These are phyloP conservation scores for Thozetella sp. DNA, from an alignment of 495 filamentous ascomycete species.

Conservation along the genomic window DNA sequence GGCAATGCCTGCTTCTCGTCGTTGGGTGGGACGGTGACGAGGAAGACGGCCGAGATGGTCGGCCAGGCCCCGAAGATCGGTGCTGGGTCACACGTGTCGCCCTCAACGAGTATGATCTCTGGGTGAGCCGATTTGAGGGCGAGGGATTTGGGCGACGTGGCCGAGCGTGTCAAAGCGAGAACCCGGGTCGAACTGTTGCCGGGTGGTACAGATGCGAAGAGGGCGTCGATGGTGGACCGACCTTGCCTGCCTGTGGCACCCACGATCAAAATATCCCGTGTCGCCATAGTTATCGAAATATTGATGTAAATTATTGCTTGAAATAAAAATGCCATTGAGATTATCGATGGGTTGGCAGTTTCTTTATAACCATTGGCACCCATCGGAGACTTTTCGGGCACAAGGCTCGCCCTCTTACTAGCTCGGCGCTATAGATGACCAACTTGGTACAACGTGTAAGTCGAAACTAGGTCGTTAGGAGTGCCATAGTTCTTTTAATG, in stretches of 20 bases:
- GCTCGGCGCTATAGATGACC: no score
- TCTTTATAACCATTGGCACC: no score
- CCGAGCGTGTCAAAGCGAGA: constrained; percentile 65
- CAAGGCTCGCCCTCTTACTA: no score
- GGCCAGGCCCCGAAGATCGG: constrained; percentile 46
- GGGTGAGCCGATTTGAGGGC: constrained; percentile 29
- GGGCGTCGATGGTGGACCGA: constrained; percentile 56
- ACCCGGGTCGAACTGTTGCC: constrained; percentile 43
- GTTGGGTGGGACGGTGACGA: constrained; percentile 39
- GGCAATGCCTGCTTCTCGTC: constrained; percentile 66
- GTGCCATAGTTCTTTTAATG: no score
- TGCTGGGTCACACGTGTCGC: constrained; percentile 56
- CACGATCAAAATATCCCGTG: constrained; percentile 56
- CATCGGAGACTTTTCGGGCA: no score
- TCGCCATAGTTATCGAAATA: constrained; percentile 21
- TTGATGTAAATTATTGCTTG: constrained; percentile 10
- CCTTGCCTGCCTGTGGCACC: constrained; percentile 76
- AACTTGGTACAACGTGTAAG: no score
- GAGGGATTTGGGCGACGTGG: constrained; percentile 48
- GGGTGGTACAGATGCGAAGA: constrained; percentile 31
- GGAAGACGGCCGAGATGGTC: constrained; percentile 39
- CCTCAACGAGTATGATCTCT: constrained; percentile 58
- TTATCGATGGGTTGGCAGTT: no score
- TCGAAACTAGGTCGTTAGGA: no score
- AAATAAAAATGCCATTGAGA: no score